Conservation (phyloP, 2,329 filamentous ascomycete genomes). For the Leptographium procerum region DNA sequence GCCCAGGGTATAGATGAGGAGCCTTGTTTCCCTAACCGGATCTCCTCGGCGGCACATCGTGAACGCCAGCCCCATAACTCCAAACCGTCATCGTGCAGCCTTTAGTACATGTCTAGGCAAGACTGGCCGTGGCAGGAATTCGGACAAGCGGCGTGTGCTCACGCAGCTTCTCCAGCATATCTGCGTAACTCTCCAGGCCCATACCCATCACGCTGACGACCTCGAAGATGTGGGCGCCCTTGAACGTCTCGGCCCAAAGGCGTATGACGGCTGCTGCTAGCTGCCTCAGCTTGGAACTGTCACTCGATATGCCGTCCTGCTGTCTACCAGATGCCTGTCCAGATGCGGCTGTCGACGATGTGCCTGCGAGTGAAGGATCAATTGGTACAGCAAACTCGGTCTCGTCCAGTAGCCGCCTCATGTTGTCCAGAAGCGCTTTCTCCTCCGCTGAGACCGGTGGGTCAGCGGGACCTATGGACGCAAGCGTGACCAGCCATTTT, state of each 20-base stretch:
- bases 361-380: conserved; percentile 40
- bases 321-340: background rate
- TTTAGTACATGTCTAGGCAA: background rate
- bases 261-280: conserved; percentile 46
- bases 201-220: conserved; percentile 46
- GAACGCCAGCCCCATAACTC: background rate
- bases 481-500: conserved; percentile 48
- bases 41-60: background rate
- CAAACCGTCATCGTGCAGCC: background rate
- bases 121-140: conserved; percentile 12
- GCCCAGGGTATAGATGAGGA: background rate
- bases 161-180: conserved; percentile 42
- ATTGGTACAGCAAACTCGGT: conserved; percentile 51
- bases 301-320: conserved; percentile 23
- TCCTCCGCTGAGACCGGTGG: conserved; percentile 40
- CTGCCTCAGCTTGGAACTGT: conserved; percentile 40
- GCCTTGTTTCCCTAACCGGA: background rate
- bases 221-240: conserved; percentile 49
- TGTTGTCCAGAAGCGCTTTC: conserved; percentile 41
- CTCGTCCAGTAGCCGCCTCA: conserved; percentile 48
- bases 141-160: conserved; percentile 33
- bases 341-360: conserved; percentile 4
- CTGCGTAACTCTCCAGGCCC: conserved; percentile 45
- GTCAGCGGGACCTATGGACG: conserved; percentile 38
- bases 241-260: conserved; percentile 52